phyloP scores from a whole-genome alignment of 495 filamentous ascomycete genomes.

The Echria macrotheca region DNA sequence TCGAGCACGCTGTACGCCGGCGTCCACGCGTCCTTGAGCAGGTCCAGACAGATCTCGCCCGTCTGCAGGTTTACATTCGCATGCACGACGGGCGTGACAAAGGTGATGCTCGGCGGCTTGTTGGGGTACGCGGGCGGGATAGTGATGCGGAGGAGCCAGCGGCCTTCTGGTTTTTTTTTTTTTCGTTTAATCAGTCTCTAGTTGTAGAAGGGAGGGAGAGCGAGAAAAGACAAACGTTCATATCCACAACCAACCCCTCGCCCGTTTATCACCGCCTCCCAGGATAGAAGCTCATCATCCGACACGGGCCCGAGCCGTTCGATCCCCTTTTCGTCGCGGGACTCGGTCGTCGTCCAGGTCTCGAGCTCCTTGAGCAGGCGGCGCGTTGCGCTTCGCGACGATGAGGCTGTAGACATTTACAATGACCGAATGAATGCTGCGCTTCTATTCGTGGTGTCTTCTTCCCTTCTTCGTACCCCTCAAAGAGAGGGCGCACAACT shows the following conservation, averaged over 20 bases:
- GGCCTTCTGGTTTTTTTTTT: conserved; percentile 54
- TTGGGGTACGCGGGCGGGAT: conserved; percentile 77
- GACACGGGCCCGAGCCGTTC: conserved; percentile 66
- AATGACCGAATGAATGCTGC: too few species aligned
- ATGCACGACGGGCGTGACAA: conserved; percentile 77
- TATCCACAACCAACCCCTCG: conserved; percentile 58
- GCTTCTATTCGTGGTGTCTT: too few species aligned
- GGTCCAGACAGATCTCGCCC: conserved; percentile 89
- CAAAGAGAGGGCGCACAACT: too few species aligned
- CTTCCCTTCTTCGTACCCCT: too few species aligned
- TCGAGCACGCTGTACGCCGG: conserved; percentile 75
- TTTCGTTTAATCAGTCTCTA: neutral
- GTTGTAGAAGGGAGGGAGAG: too few species aligned
- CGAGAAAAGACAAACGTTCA: conserved; percentile 49
- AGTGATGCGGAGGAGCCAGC: conserved; percentile 73
- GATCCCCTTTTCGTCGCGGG: conserved; percentile 35
- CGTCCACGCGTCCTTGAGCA: conserved; percentile 78
- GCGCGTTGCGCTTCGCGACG: conserved; percentile 30
- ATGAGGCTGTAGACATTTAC: neutral
- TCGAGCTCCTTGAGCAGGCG: conserved; percentile 41
- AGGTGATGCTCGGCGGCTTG: conserved; percentile 67
- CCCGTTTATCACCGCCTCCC: conserved; percentile 78
- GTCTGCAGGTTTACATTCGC: conserved; percentile 76
- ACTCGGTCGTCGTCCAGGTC: conserved; percentile 34
- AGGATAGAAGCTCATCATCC: conserved; percentile 64